Evolutionary conservation across 2,329 filamentous ascomycete genomes (phyloP).

Genomic region (Fusarium temperatum): DNA sequence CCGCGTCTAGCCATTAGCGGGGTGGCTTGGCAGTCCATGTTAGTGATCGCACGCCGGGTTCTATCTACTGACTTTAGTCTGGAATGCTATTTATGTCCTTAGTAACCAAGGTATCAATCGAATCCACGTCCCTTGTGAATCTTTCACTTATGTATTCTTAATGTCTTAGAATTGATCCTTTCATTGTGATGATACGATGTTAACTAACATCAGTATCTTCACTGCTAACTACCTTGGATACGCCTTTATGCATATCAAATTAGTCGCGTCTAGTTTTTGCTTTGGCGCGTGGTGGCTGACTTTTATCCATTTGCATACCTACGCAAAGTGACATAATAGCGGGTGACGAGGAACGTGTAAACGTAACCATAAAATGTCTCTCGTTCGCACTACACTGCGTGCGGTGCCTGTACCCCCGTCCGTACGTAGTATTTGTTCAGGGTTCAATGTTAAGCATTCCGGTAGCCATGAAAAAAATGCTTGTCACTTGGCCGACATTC

Average conservation of each 20-base stretch:
- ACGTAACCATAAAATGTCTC: conserved; percentile 9
- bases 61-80: background rate
- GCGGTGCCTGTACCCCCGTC: background rate
- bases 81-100: conserved; percentile 21
- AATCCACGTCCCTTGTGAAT: background rate
- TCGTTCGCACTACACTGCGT: background rate
- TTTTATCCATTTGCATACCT: conserved; percentile 1
- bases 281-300: conserved; percentile 20
- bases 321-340: conserved; percentile 6
- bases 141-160: background rate
- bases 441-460: background rate
- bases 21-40: conserved; percentile 28
- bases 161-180: background rate
- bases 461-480: background rate
- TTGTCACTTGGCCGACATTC: background rate
- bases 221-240: background rate
- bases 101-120: background rate
- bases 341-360: background rate
- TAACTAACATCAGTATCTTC: background rate
- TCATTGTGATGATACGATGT: background rate
- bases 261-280: conserved; percentile 8
- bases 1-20: conserved; percentile 21
- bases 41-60: conserved; percentile 10
- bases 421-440: background rate
- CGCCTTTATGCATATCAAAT: background rate